Evolutionary conservation across 2,329 filamentous ascomycete species (phyloP).

Genomic region (Fusarium miscanthi): DNA sequence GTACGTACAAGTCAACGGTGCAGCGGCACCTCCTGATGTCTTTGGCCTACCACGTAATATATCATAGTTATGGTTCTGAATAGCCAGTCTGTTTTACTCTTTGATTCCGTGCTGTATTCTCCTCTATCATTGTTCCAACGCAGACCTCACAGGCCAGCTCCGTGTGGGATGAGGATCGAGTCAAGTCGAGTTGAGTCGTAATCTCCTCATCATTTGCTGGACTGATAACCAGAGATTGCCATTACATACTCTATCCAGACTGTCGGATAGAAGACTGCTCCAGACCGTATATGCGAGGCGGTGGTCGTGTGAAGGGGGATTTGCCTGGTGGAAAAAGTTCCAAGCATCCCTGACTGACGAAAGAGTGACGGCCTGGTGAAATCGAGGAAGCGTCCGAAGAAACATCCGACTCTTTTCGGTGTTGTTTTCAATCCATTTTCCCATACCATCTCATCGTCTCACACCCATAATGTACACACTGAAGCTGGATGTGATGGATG

Average conservation of each 20-base stretch:
- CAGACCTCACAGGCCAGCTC: neutral
- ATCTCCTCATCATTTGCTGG: constrained; percentile 9
- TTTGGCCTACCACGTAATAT: neutral
- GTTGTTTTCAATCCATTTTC: constrained; percentile 25
- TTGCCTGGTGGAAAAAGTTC: constrained; percentile 14
- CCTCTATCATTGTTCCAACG: neutral
- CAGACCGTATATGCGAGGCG: constrained; percentile 31
- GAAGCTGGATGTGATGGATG: constrained; percentile 10
- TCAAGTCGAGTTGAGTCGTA: neutral
- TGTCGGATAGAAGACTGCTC: constrained; percentile 37
- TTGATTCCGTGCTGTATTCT: neutral
- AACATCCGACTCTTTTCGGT: constrained; percentile 30
- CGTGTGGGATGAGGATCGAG: neutral
- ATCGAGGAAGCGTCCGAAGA: constrained; percentile 13
- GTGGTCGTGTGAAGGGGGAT: constrained; percentile 15
- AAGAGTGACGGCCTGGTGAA: neutral
- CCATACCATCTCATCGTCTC: constrained; percentile 15
- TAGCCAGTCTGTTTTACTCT: neutral
- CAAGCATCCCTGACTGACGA: constrained; percentile 21
- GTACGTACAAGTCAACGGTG: neutral
- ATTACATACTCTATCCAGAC: constrained; percentile 38
- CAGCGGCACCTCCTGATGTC: neutral
- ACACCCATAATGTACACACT: constrained; percentile 21
- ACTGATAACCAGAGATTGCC: constrained; percentile 19
- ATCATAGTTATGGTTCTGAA: neutral